Percentiles rank a stretch among this genome's conserved stretches.
phyloP scores from a whole-genome alignment of 83 land plant genomes.

The Larix sibirica region DNA sequence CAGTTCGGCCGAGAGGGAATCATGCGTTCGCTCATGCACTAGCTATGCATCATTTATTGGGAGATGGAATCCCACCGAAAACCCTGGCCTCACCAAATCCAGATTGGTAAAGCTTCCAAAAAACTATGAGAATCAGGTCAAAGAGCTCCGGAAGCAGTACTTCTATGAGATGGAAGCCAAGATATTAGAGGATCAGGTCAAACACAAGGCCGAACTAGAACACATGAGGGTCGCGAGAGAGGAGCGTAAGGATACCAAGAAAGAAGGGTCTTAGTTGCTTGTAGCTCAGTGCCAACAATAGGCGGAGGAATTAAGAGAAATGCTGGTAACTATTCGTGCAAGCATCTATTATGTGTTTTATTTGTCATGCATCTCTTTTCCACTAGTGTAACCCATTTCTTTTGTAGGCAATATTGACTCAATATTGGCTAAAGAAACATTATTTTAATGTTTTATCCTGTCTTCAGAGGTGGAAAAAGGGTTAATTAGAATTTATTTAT shows the following conservation, averaged over 20 bases:
- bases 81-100: conserved; percentile 46
- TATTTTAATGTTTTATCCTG: no score
- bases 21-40: no score
- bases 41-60: no score
- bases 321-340: conserved; percentile 40
- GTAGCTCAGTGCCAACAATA: conserved; percentile 47
- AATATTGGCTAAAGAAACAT: no score
- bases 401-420: no score
- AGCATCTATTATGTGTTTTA: no score
- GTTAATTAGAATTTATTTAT: no score
- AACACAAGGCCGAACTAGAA: conserved; percentile 42
- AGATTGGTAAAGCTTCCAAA: conserved; percentile 41
- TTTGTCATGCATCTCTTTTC: no score
- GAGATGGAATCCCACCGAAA: background rate
- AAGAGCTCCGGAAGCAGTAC: conserved; percentile 57
- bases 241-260: conserved; percentile 53
- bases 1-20: no score
- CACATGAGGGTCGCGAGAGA: conserved; percentile 41
- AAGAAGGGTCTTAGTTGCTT: conserved; percentile 32
- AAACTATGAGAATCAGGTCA: conserved; percentile 65
- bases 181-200: conserved; percentile 52
- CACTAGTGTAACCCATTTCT: no score
- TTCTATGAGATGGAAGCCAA: conserved; percentile 60
- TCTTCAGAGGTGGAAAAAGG: no score
- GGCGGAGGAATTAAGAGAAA: conserved; percentile 43